These are phyloP conservation scores for Fragaria ananassa DNA, from an alignment of 306 rosid species.

Conservation along the genomic window DNA sequence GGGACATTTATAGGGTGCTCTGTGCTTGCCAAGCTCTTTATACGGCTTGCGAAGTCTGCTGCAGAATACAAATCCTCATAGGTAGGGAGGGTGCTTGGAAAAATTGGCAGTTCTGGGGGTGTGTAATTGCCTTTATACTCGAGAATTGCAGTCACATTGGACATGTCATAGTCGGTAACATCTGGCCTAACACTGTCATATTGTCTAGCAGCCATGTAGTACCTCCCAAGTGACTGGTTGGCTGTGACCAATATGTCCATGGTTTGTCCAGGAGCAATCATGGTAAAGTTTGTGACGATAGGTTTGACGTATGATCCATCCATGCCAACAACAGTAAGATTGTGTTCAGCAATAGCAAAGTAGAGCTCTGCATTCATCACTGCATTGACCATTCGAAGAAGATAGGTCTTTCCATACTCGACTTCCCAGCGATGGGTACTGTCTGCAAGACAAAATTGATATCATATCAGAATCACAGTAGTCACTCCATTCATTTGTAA, in stretches of 20 bases:
- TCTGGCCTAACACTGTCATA: conserved; percentile 7
- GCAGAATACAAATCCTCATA: conserved; percentile 29
- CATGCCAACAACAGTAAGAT: conserved; percentile 38
- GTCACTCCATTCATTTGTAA: no score
- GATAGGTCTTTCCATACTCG: conserved; percentile 36
- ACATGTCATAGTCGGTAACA: conserved; percentile 28
- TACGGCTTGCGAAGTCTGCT: conserved; percentile 15
- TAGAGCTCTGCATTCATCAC: conserved; percentile 37
- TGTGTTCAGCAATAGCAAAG: conserved; percentile 42
- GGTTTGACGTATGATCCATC: conserved; percentile 42
- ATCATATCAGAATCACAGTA: background rate
- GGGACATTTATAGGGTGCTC: conserved; percentile 37
- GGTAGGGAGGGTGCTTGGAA: conserved; percentile 28
- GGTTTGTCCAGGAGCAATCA: conserved; percentile 47
- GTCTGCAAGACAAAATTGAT: background rate
- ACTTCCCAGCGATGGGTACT: conserved; percentile 26
- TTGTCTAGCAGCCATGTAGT: conserved; percentile 42
- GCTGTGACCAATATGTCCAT: conserved; percentile 41
- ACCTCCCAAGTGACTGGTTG: conserved; percentile 32
- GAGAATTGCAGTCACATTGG: conserved; percentile 39
- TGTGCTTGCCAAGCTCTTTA: conserved; percentile 26
- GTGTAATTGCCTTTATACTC: conserved; percentile 29
- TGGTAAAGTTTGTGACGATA: conserved; percentile 23
- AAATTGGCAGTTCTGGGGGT: background rate
- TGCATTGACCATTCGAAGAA: conserved; percentile 39